Base-by-base conservation (phyloP, 148 eudicot genomes). In the Talinum fruticosum region DNA sequence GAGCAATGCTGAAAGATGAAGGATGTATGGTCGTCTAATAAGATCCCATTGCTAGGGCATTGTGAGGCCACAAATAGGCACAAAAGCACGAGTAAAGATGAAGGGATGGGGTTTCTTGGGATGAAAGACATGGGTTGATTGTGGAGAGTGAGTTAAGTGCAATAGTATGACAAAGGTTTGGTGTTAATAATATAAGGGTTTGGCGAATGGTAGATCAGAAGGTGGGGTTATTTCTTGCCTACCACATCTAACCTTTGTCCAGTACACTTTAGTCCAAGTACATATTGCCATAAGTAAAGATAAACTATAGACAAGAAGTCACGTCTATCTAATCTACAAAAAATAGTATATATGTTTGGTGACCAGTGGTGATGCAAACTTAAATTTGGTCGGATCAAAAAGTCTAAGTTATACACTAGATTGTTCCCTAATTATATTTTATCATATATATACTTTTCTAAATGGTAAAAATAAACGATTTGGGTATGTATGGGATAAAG, bases 1-100 rank as follows among this genome's bases (percentile, higher is more conserved):
- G 82, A 75, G 29, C 85, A 83, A 53, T 71, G 80, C 12, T 75
- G 74, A 75, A 78, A 83, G 61, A 79, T 35, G 30, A 83, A 76
- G 68, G 70, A 70, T 28, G 64, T 66, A 68, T 67, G 73, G n/a
- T 78, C 65, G n/a, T 73, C 66, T 24, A 73, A 34, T 13, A 78
- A 35, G 21, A 16, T 24, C n/a, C 76, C 77, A 35, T 33, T 64
- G 21, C 8, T 14, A 8, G 21, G 45, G 30, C 10, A 62, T 10
- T 26, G 64, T 41, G 72, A 79, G 19, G 57, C 49, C 21, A 65
- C 10, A 8, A 47, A 30, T 38, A 78, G 38, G 24, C 32, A 65
- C 30, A 72, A 13, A 44, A 79, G n/a, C n/a, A n/a, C 33, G 6
- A 72, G 41, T 72, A 41, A 34, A 64, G 33, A 72, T 2, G 29